Conservation (phyloP, 306 rosid genomes). For the Quercus ilex region DNA sequence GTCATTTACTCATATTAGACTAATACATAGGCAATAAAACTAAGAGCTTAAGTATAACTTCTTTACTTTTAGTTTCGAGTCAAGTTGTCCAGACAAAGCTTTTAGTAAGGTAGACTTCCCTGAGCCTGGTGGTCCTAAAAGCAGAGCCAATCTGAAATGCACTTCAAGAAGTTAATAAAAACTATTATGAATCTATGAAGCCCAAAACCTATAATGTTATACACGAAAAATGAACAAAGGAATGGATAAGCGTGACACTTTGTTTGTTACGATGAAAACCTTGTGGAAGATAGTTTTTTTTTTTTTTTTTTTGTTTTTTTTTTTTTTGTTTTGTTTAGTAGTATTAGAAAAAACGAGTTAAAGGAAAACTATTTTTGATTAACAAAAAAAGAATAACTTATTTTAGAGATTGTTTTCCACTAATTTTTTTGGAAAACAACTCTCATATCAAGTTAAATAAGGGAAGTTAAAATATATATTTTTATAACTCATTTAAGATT, state of each 20-base stretch:
- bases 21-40: too few relatives aligned
- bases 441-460: too few relatives aligned
- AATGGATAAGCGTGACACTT: not conserved
- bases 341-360: rapidly evolving
- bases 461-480: too few relatives aligned
- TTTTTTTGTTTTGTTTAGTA: not conserved
- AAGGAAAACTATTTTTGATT: too few relatives aligned
- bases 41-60: too few relatives aligned
- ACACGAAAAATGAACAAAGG: not conserved
- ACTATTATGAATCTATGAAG: not conserved
- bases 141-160: constrained; percentile 10
- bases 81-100: constrained; percentile 21
- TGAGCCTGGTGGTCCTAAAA: constrained; percentile 18
- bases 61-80: constrained; percentile 16
- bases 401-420: too few relatives aligned
- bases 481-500: too few relatives aligned
- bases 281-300: too few relatives aligned
- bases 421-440: too few relatives aligned
- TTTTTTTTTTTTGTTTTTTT: too few relatives aligned
- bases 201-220: not conserved
- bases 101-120: constrained; percentile 13
- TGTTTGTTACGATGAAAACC: too few relatives aligned
- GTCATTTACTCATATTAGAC: not conserved
- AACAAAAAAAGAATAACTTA: too few relatives aligned
- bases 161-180: not conserved